Evolutionary conservation across 495 filamentous ascomycete species (phyloP).

Genomic region (Daldinia caldariorum): DNA sequence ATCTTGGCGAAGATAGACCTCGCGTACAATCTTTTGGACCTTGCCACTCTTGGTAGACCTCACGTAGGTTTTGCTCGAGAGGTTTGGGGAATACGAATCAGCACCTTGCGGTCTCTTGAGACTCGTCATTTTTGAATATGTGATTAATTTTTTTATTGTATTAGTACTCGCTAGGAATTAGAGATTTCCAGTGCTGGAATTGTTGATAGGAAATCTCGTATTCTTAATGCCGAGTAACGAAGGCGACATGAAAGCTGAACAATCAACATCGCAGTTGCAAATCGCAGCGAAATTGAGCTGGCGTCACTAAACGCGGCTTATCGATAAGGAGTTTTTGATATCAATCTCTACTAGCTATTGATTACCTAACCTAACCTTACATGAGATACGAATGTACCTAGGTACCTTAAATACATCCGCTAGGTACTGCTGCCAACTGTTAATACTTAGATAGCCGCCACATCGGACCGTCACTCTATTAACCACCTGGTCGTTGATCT

Average conservation of each 20-base stretch:
- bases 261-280: slow-evolving; percentile 13
- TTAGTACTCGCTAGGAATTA: neutral
- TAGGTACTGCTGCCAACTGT: slow-evolving; percentile 2
- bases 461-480: slow-evolving; percentile 14
- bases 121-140: slow-evolving; percentile 77
- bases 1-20: slow-evolving; percentile 94
- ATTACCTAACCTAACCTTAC: neutral
- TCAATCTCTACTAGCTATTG: neutral
- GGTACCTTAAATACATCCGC: no score
- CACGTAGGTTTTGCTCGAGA: slow-evolving; percentile 92
- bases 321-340: slow-evolving; percentile 31
- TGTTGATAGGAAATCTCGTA: slow-evolving; percentile 12
- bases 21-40: slow-evolving; percentile 97
- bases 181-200: neutral
- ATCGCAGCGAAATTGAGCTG: slow-evolving; percentile 11
- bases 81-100: slow-evolving; percentile 76
- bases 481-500: neutral
- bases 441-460: neutral
- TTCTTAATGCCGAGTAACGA: neutral
- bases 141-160: neutral
- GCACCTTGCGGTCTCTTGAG: slow-evolving; percentile 77
- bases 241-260: neutral
- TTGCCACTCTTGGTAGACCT: slow-evolving; percentile 93
- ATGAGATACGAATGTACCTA: neutral
- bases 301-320: slow-evolving; percentile 22